These are phyloP conservation scores for Lasiosphaeriaceae sp. DNA, from an alignment of 495 filamentous ascomycete genomes.

Conservation along the genomic window DNA sequence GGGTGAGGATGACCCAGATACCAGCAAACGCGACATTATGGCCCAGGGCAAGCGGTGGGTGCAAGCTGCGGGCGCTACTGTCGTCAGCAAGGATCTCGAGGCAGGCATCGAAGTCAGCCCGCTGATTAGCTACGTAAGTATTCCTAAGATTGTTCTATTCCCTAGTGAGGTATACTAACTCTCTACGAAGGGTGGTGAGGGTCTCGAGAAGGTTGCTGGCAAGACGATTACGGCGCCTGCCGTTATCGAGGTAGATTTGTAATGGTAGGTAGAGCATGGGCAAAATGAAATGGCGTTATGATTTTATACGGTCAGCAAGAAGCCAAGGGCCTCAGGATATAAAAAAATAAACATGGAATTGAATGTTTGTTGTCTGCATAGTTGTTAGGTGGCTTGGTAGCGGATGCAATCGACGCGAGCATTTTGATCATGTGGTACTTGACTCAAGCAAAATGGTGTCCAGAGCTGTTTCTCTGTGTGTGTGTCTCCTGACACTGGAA, in stretches of 20 bases:
- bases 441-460: too few relatives aligned
- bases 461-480: too few relatives aligned
- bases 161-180: neutral
- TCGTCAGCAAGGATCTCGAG: conserved; percentile 64
- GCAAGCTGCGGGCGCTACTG: conserved; percentile 68
- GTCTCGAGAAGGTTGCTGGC: conserved; percentile 70
- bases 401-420: too few relatives aligned
- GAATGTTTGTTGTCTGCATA: too few relatives aligned
- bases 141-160: conserved; percentile 5
- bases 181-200: conserved; percentile 73
- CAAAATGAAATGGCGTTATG: neutral
- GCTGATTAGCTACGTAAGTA: conserved; percentile 90
- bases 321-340: too few relatives aligned
- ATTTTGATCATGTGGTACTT: too few relatives aligned
- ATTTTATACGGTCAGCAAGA: too few relatives aligned
- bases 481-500: too few relatives aligned
- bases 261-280: neutral
- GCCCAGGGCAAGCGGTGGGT: conserved; percentile 82
- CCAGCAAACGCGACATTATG: conserved; percentile 84
- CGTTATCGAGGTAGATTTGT: conserved; percentile 68
- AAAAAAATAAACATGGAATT: too few relatives aligned
- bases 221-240: conserved; percentile 73
- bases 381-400: too few relatives aligned
- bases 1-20: conserved; percentile 90
- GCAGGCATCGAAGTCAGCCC: conserved; percentile 90